Base-by-base conservation (phyloP, 352 stramenopile species). In the Pythium coloratum region DNA sequence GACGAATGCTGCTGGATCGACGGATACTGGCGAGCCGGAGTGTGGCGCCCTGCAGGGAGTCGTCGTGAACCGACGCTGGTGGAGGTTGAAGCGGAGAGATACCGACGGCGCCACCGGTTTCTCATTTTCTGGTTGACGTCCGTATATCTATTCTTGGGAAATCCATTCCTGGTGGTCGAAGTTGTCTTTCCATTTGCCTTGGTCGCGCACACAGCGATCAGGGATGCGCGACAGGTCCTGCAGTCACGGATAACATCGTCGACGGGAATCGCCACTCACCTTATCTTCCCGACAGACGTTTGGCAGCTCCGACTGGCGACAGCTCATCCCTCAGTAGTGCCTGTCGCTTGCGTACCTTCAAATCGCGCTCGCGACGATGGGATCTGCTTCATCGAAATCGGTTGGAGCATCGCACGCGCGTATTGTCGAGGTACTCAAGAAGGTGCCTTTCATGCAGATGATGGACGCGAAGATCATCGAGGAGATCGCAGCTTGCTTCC, bases 381-480 rank as follows among this genome's bases (percentile, higher is more conserved):
- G 63, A 0, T 33, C 30, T 12, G 55, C 32, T 2, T 46, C 63
- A 1, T 69, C 55, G 12, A 59, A 20, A 5, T 10, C 16, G 0
- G 53, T 33, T 2, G 42, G 18, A 32, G 59, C 28, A 9, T 49
- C 32, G 9, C 69, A 62, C 14, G 36, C 58, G n/a, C 62, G 49
- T 13, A 66, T 75, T 53, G 59, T 75, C 12, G 69, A 67, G 16
- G 63, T 75, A 54, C 73, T 90, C 20, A 77, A 81, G 59, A 84
- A 81, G 57, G 66, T 80, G 40, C 80, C 81, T 28, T 90, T 89
- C 65, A 86, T 88, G 70, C 78, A 84, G 62, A 81, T 90, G 64
- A 78, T 91, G 72, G 77, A 89, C 69, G 73, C 76, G 2, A 76
- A 75, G 33, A 70, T 78, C 54, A 59, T 86, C 26, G 61, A 76